phyloP scores from a whole-genome alignment of 2,329 filamentous ascomycete genomes.

The Escovopsis sp. region DNA sequence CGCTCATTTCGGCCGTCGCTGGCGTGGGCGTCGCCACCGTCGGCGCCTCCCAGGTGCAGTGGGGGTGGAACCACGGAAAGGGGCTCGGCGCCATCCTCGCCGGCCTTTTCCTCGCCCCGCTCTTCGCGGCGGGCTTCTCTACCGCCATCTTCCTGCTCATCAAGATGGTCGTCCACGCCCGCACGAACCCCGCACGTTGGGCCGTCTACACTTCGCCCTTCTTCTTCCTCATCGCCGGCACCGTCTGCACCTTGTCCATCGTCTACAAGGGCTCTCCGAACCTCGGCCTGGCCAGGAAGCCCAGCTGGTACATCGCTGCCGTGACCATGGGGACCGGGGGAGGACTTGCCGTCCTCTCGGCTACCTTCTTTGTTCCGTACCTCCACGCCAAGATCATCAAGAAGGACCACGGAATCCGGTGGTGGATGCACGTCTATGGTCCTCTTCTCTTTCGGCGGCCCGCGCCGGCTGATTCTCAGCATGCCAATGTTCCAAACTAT shows the following conservation, averaged over 20 bases:
- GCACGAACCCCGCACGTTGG: constrained; percentile 57
- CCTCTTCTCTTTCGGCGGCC: constrained; percentile 50
- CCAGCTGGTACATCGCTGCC: constrained; percentile 49
- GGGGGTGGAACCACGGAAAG: constrained; percentile 55
- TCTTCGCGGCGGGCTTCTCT: constrained; percentile 48
- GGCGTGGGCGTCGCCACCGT: constrained; percentile 53
- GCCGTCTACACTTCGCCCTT: constrained; percentile 59
- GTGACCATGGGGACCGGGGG: constrained; percentile 51
- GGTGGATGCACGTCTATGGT: constrained; percentile 47
- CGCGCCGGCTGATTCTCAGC: constrained; percentile 34
- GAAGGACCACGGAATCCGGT: constrained; percentile 49
- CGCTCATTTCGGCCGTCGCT: constrained; percentile 50
- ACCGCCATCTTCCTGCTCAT: constrained; percentile 57
- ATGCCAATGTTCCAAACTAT: constrained; percentile 55
- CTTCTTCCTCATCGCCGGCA: constrained; percentile 64
- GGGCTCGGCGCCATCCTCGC: constrained; percentile 60
- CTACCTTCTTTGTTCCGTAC: constrained; percentile 60
- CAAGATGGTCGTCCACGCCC: constrained; percentile 48
- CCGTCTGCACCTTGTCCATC: constrained; percentile 60
- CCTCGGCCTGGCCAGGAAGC: constrained; percentile 50
- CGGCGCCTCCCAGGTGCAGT: constrained; percentile 45
- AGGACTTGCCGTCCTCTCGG: constrained; percentile 43
- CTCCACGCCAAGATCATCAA: constrained; percentile 53
- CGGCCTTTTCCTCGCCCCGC: constrained; percentile 55
- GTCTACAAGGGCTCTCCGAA: constrained; percentile 70